Evolutionary conservation across 805 yeast species (phyloP).

Genomic region (Candida orba): DNA sequence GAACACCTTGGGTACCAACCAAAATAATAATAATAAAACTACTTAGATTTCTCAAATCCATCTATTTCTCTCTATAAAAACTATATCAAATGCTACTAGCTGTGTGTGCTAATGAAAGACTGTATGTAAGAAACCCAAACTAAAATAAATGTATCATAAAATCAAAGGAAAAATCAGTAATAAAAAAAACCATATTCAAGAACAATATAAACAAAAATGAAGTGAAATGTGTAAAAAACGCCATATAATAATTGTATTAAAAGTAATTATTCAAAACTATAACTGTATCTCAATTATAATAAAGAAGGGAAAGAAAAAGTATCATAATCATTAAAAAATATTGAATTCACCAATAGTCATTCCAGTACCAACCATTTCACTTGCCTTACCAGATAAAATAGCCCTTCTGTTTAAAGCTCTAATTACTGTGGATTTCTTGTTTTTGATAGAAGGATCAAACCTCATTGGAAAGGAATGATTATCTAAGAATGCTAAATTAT

Average conservation of each 20-base stretch:
- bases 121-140: background rate
- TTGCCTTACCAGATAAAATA: slow-evolving; percentile 21
- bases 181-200: background rate
- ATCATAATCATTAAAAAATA: slow-evolving; percentile 4
- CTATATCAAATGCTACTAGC: slow-evolving; percentile 1
- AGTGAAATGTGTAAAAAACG: background rate
- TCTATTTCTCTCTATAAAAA: background rate
- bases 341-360: slow-evolving; percentile 20
- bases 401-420: slow-evolving; percentile 26
- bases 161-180: background rate
- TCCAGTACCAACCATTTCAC: slow-evolving; percentile 27
- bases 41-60: background rate
- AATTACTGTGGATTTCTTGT: slow-evolving; percentile 3
- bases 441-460: slow-evolving; percentile 16
- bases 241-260: background rate
- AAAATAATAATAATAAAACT: background rate
- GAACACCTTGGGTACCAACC: background rate
- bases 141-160: background rate
- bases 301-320: background rate
- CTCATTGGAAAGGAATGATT: slow-evolving; percentile 24
- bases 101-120: background rate
- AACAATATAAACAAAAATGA: too few relatives aligned
- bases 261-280: too few relatives aligned
- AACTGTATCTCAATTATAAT: too few relatives aligned
- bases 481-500: slow-evolving; percentile 25